Base-by-base conservation (phyloP, 2,329 filamentous ascomycete genomes). In the Penicillium sclerotiorum region DNA sequence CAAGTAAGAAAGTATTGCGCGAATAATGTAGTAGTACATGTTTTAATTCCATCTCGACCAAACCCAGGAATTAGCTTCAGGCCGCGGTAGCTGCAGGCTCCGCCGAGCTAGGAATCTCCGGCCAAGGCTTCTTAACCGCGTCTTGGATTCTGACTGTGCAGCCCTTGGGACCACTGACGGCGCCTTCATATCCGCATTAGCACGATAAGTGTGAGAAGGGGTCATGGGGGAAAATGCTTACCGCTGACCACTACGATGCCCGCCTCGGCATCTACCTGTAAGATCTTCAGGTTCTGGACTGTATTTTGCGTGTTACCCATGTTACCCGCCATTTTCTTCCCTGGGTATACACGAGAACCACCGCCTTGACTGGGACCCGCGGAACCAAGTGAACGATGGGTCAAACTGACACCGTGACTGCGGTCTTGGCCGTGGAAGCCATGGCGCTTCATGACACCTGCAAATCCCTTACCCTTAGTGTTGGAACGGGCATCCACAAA, bases 371-470 rank as follows among this genome's bases (percentile, higher is more conserved):
- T 89, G 52, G 88, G 90, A 70, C 94, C 94, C 7, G 87, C 82
- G 27, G 90, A 93, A 79, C 94, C 94, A 76, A 96, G 89, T 22
- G 89, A 89, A 66, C 94, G 84, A 80, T 99, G 94, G 66, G 90
- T 91, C 76, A 91, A 85, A 67, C 92, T 96, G 76, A 95, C 93
- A 81, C 94, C 94, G 82, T 99, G 94, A 62, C 87, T 92, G 49
- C 90, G 89, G 61, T 86, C 88, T 77, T 99, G 94, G 63, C 94
- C 94, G 23, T 78, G 72, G 73, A 94, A 97, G 27, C 91, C 91
- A 76, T 93, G 89, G 61, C 89, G 82, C 84, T 99, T 99, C 94
- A 99, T 99, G 60, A 90, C 94, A 81, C 94, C 94, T 8, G 88
- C 90, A 70, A 96, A 99, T 7, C 94, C 94, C 83, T 90, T 93